Evolutionary conservation across 768 basidiomycete genomes (phyloP).

Genomic region (Suillus sp.): DNA sequence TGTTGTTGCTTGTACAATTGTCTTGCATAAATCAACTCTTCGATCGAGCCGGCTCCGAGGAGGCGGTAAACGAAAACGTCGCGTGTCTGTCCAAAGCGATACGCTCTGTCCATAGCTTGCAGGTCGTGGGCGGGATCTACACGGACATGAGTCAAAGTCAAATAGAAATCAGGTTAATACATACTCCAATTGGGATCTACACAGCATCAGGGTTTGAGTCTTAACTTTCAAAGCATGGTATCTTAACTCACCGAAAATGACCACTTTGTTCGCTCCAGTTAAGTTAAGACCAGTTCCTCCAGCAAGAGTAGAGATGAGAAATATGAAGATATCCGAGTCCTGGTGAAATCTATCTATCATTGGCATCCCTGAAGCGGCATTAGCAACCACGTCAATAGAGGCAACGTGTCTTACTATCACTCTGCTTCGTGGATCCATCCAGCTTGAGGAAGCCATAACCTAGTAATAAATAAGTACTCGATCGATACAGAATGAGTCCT

Average conservation of each 20-base stretch:
- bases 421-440: conserved; percentile 74
- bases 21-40: conserved; percentile 85
- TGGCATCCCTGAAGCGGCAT: conserved; percentile 63
- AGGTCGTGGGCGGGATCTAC: conserved; percentile 93
- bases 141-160: conserved; percentile 1
- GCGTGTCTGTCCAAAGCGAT: conserved; percentile 83
- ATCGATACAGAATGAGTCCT: background rate
- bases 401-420: conserved; percentile 55
- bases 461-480: conserved; percentile 22
- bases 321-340: conserved; percentile 72
- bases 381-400: conserved; percentile 4
- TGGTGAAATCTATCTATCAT: conserved; percentile 83
- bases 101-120: conserved; percentile 88
- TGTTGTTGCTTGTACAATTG: conserved; percentile 94
- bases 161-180: conserved; percentile 28
- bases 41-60: conserved; percentile 83
- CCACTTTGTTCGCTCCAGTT: conserved; percentile 92
- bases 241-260: conserved; percentile 70
- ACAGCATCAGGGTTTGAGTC: background rate
- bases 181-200: conserved; percentile 94
- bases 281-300: conserved; percentile 92
- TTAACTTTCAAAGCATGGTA: conserved; percentile 8
- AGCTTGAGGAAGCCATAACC: conserved; percentile 69
- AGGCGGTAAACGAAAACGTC: conserved; percentile 85
- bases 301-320: conserved; percentile 88